phyloP scores from a whole-genome alignment of 768 basidiomycete species.

The Russula foetens region DNA sequence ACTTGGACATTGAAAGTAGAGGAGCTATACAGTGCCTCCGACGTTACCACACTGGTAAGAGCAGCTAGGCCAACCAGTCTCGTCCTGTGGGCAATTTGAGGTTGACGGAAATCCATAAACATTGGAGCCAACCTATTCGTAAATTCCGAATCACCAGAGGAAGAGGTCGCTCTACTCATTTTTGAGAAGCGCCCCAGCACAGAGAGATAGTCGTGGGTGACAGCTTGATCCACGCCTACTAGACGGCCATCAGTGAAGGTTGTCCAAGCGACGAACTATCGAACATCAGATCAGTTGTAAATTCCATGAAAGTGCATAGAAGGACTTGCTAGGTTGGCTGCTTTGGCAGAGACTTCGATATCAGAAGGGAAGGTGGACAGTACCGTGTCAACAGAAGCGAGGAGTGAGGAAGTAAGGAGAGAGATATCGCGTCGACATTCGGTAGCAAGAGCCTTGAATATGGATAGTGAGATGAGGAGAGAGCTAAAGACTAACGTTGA shows the following conservation, averaged over 20 bases:
- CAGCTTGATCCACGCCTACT: slow-evolving; percentile 64
- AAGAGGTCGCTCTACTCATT: slow-evolving; percentile 43
- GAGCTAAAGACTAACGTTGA: slow-evolving; percentile 34
- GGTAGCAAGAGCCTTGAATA: slow-evolving; percentile 71
- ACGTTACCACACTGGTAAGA: slow-evolving; percentile 69
- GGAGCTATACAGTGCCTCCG: slow-evolving; percentile 74
- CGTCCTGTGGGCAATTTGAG: slow-evolving; percentile 39
- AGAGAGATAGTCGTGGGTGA: slow-evolving; percentile 64
- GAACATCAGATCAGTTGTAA: slow-evolving; percentile 1
- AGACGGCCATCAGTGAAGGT: slow-evolving; percentile 85
- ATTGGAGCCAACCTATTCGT: slow-evolving; percentile 54
- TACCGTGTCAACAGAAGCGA: slow-evolving; percentile 54
- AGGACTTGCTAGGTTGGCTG: slow-evolving; percentile 67
- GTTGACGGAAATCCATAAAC: neutral
- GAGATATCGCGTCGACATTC: slow-evolving; percentile 84
- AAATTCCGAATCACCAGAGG: slow-evolving; percentile 55
- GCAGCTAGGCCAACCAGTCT: slow-evolving; percentile 83
- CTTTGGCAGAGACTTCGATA: slow-evolving; percentile 66
- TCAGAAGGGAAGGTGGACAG: slow-evolving; percentile 51
- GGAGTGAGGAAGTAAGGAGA: slow-evolving; percentile 60
- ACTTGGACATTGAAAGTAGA: slow-evolving; percentile 68
- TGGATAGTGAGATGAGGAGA: slow-evolving; percentile 75
- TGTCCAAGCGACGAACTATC: slow-evolving; percentile 86
- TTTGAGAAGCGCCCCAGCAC: slow-evolving; percentile 57
- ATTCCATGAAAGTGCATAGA: neutral